Evolutionary conservation across 257 asterid species (phyloP).

Genomic region (Cinchona pubescens): DNA sequence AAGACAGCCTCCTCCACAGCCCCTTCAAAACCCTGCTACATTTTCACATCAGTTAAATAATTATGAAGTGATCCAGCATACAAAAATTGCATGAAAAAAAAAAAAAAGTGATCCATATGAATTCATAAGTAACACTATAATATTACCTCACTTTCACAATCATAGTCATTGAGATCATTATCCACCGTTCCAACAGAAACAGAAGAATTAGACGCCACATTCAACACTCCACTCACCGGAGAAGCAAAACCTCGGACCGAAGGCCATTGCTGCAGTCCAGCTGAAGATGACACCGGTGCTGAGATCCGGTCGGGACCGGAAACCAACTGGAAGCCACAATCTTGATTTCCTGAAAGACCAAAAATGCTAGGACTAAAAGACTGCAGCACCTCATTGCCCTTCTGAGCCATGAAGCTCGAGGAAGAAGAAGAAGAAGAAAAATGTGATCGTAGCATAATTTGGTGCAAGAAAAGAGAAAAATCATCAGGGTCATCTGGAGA

Average conservation of each 20-base stretch:
- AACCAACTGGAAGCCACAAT: not conserved
- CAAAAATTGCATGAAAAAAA: not conserved
- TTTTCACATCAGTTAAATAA: not conserved
- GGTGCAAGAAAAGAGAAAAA: slow-evolving; percentile 62
- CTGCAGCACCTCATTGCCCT: slow-evolving; percentile 24
- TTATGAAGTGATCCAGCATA: not conserved
- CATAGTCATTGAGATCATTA: slow-evolving; percentile 53
- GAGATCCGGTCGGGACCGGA: slow-evolving; percentile 30
- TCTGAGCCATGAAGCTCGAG: slow-evolving; percentile 8
- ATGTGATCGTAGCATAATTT: slow-evolving; percentile 52
- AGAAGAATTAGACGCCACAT: slow-evolving; percentile 44
- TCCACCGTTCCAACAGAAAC: slow-evolving; percentile 48
- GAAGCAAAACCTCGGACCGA: slow-evolving; percentile 21
- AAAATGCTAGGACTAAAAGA: not conserved
- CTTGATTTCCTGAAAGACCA: slow-evolving; percentile 10
- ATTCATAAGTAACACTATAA: not conserved
- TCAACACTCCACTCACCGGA: slow-evolving; percentile 14
- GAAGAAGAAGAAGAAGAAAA: slow-evolving; percentile 27
- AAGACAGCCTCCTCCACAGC: slow-evolving; percentile 31
- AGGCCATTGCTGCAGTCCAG: slow-evolving; percentile 21
- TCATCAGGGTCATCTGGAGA: slow-evolving; percentile 54
- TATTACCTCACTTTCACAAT: slow-evolving; percentile 72
- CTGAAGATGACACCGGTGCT: slow-evolving; percentile 24
- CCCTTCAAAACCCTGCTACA: slow-evolving; percentile 49
- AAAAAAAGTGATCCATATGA: not conserved